Base-by-base conservation (phyloP, 2,329 filamentous ascomycete species). In the Parastagonospora avenae region DNA sequence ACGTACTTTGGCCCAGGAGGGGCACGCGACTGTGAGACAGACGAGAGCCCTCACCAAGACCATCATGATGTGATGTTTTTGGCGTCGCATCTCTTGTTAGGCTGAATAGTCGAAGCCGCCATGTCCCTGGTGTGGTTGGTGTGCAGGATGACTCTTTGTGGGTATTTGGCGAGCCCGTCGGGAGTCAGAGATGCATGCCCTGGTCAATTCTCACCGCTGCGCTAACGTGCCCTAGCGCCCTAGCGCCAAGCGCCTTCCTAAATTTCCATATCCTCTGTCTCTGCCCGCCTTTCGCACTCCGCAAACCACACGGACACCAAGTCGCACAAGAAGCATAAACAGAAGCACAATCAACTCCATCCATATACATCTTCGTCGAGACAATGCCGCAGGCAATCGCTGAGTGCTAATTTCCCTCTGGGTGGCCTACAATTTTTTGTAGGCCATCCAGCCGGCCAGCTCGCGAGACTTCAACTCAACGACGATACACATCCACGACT, bases 361-460 rank as follows among this genome's bases (percentile, higher is more conserved):
- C 31, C 52, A 63, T 60, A 65, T 48, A 44, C 61, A 65, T 66
- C 67, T 69, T 75, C 75, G 74, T 77, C 75, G 74, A 76, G 72
- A 76, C 71, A 74, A 77, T 77, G 75, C 74, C 74, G 64, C 74
- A 75, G 75, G 75, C 75, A 64, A 70, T 76, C 74, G 73, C 73
- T 76, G 75, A 74, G 89, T 90, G 93, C 88, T 95, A 92, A 92
- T 91, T 84, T 79, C 84, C 76, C 86, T 87, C 89, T 92, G 85
- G 87, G 87, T 86, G 85, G 81, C 79, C 76, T 77, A 76, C 81
- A 59, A 48, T 72, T 65, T 41, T 69, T 73, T 70, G 74, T 76
- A 77, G 70, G 82, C 84, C 85, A 84, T 83, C 84, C 85, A 92
- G 90, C 88, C 88, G 86, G 85, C 72, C 88, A 91, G 89, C 87